Evolutionary conservation across 2,329 filamentous ascomycete species (phyloP), one percentile per base, ranked within the genome.

Genomic region (Stagonosporopsis vannaccii): DNA sequence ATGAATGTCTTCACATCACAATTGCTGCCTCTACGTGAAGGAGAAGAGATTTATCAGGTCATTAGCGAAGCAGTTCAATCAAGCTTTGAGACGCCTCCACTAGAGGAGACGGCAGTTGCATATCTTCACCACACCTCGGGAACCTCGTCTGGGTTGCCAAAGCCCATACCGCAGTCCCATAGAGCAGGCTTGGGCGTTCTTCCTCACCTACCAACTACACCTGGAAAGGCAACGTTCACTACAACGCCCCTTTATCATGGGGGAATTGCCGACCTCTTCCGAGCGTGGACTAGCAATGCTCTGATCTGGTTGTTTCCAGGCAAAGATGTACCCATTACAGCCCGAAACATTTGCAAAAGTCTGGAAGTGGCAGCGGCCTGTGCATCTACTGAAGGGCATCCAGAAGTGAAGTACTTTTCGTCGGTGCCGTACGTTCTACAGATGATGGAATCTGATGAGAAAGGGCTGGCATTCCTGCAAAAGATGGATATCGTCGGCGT

Each of bases 401-500:
- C 76, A 0, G 59, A 65, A 20, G 75, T 87, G 2, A 79, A 75
- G 36, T 88, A 87, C 61, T 88, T 89, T 62, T 85, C 86, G 0
- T 86, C 82, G 0, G 86, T 89, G 0, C 91, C 90, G 7, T 98
- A 94, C 71, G 92, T 98, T 32, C 84, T 90, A 72, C 91, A 92
- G 43, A 84, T 98, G 63, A 96, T 99, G 90, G 85, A 89, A 67
- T 88, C 92, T 11, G 96, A 91, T 66, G 91, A 96, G 77, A 90
- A 95, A 77, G 92, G 90, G 46, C 83, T 98, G 2, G 81, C 88
- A 65, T 85, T 97, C 4, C 75, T 60, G 19, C 65, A 66, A 35
- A 64, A 60, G 0, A 87, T 89, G 84, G 79, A 83, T 4, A 78
- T 88, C 13, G 85, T 89, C 0, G 86, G 86, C 6, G 84, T 89